Evolutionary conservation across 2,329 filamentous ascomycete species (phyloP).

Genomic region (Aureobasidium melanogenum): DNA sequence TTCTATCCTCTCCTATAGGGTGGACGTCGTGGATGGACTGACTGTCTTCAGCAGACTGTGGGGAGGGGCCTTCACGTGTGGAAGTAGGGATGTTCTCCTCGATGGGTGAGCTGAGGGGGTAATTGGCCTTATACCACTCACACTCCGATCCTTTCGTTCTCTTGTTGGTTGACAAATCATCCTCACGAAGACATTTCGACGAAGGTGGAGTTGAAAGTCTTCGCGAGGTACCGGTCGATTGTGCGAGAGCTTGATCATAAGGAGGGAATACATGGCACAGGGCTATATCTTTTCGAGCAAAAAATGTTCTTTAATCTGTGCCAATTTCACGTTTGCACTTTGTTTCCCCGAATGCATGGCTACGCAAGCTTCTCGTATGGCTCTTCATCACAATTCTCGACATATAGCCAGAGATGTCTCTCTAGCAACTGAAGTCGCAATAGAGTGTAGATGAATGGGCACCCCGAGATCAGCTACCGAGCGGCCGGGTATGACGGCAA

Average conservation of each 20-base stretch:
- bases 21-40: background rate
- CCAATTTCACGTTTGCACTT: background rate
- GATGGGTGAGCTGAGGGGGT: background rate
- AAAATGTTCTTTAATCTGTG: background rate
- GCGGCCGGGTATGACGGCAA: background rate
- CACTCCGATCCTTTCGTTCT: background rate
- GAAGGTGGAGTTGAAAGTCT: background rate
- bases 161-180: background rate
- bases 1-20: no score
- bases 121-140: background rate
- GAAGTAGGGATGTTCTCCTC: background rate
- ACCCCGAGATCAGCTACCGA: background rate
- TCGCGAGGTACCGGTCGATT: background rate
- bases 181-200: background rate
- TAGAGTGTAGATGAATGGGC: background rate
- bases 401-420: no score
- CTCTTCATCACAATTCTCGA: background rate
- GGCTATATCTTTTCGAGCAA: background rate
- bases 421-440: background rate
- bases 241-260: no score
- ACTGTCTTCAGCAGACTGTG: background rate
- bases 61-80: background rate
- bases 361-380: background rate
- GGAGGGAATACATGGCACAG: background rate
- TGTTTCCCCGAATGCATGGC: no score